Evolutionary conservation across 495 filamentous ascomycete species (phyloP).

Genomic region (Xylaria intraflava): DNA sequence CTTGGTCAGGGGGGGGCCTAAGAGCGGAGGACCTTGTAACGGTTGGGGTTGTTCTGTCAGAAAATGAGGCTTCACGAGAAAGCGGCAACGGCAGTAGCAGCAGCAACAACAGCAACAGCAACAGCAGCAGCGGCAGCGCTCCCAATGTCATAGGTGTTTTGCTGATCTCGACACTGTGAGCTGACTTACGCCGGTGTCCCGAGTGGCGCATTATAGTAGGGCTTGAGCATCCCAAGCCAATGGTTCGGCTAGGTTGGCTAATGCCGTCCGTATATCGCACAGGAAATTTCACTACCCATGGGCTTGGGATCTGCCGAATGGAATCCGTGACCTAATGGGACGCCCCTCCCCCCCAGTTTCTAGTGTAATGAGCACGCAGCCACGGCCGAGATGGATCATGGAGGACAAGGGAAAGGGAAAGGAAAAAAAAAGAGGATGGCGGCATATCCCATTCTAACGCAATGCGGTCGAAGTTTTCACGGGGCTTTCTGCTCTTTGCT

Average conservation of each 20-base stretch:
- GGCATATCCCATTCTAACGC: background rate
- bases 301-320: constrained; percentile 2
- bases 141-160: background rate
- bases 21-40: constrained; percentile 1
- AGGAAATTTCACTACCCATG: constrained; percentile 1
- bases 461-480: background rate
- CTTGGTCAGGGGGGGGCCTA: background rate
- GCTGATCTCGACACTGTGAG: constrained; percentile 10
- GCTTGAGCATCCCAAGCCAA: constrained; percentile 11
- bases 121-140: background rate
- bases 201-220: constrained; percentile 6
- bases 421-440: background rate
- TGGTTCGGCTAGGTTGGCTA: constrained; percentile 12
- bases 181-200: constrained; percentile 5
- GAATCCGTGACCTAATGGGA: background rate
- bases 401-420: background rate
- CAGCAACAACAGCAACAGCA: background rate
- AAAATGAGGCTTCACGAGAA: background rate
- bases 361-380: background rate
- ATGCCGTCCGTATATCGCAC: constrained; percentile 8
- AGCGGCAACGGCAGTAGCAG: background rate
- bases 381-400: background rate
- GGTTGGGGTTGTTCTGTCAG: background rate
- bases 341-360: background rate
- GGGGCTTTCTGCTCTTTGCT: background rate